Evolutionary conservation across 2,329 filamentous ascomycete species (phyloP).

Genomic region (Penicillium hesseltinei): DNA sequence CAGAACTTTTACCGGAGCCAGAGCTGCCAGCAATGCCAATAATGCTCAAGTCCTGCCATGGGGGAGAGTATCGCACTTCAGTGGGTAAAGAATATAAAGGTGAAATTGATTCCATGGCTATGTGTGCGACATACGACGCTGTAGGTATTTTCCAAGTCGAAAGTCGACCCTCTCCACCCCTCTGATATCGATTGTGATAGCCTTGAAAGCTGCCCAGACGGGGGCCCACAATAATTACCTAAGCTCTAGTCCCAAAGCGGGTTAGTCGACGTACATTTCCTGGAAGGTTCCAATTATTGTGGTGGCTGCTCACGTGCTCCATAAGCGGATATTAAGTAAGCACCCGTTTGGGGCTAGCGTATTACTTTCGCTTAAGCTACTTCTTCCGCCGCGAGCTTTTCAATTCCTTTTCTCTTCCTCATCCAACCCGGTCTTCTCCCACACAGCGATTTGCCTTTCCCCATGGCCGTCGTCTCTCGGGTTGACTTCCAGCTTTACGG

Average conservation of each 20-base stretch:
- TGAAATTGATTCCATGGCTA: slow-evolving; percentile 38
- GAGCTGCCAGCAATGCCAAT: slow-evolving; percentile 95
- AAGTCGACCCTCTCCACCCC: not conserved
- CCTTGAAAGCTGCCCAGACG: not conserved
- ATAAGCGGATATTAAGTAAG: not conserved
- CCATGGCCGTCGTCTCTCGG: slow-evolving; percentile 37
- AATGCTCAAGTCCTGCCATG: slow-evolving; percentile 94
- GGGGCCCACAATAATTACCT: slow-evolving; percentile 4
- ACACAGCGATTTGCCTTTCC: slow-evolving; percentile 25
- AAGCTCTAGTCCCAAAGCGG: not conserved
- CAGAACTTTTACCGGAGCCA: slow-evolving; percentile 90
- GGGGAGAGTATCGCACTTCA: slow-evolving; percentile 77
- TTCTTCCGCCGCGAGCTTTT: slow-evolving; percentile 17
- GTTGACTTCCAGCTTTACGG: slow-evolving; percentile 34
- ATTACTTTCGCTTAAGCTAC: slow-evolving; percentile 22
- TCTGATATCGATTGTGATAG: slow-evolving; percentile 2
- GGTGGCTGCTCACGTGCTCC: not conserved
- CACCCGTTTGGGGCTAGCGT: slow-evolving; percentile 27
- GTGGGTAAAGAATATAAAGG: slow-evolving; percentile 37
- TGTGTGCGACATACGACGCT: not conserved
- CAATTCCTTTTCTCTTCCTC: slow-evolving; percentile 22
- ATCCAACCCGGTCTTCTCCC: slow-evolving; percentile 17
- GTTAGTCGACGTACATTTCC: not conserved
- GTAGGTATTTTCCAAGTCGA: not conserved
- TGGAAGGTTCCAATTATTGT: not conserved